phyloP scores from a whole-genome alignment of 192 early-diverging fungal genomes.

The Entomortierella chlamydospora region DNA sequence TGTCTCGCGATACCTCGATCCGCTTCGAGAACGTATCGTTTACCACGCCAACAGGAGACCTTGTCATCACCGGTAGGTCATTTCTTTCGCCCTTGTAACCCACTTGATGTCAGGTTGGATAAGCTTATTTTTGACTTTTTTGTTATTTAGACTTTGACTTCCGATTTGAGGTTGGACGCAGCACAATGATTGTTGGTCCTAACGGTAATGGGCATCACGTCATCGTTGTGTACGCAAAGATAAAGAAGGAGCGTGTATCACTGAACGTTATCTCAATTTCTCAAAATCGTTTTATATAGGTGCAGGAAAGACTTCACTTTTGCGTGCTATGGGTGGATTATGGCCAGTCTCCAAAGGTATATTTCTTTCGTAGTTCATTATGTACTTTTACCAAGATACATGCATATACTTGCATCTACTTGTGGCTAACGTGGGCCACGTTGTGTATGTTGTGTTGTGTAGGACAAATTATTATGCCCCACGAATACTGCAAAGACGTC shows the following conservation, averaged over 20 bases:
- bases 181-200: constrained; percentile 77
- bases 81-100: not conserved
- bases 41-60: constrained; percentile 28
- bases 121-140: too few relatives aligned
- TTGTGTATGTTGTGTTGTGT: constrained; percentile 55
- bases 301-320: constrained; percentile 84
- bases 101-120: too few relatives aligned
- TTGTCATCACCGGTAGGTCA: constrained; percentile 27
- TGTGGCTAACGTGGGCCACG: too few relatives aligned
- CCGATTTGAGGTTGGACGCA: constrained; percentile 61
- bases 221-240: not conserved
- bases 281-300: too few relatives aligned
- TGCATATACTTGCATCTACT: too few relatives aligned
- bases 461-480: constrained; percentile 70
- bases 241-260: not conserved
- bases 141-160: constrained; percentile 56
- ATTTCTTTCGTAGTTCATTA: constrained; percentile 9
- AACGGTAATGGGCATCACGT: constrained; percentile 69
- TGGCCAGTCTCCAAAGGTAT: constrained; percentile 73
- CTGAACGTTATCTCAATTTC: not conserved
- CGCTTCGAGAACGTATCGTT: constrained; percentile 41
- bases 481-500: constrained; percentile 52
- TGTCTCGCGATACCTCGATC: constrained; percentile 37
- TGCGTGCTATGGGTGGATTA: constrained; percentile 81
- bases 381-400: constrained; percentile 62